A percentile compares a stretch with the other conserved stretches of the same genome.
phyloP scores from a whole-genome alignment of 495 filamentous ascomycete species.

The Acidomyces sp. region DNA sequence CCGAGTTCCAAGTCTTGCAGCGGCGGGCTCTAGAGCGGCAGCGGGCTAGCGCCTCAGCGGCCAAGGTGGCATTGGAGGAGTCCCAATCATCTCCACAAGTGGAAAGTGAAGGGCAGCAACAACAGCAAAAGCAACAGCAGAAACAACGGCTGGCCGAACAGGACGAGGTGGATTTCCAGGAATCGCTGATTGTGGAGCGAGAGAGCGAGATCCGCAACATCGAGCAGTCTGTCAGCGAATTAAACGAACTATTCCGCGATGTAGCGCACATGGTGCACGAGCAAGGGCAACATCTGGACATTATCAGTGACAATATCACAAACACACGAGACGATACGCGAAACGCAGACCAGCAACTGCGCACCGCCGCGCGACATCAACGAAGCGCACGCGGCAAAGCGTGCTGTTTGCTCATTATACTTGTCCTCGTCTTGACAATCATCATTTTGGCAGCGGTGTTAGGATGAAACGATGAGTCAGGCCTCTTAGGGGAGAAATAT shows the following conservation, averaged over 20 bases:
- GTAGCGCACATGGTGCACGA: conserved; percentile 91
- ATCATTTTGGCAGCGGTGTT: conserved; percentile 73
- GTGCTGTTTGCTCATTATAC: conserved; percentile 81
- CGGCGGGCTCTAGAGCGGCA: conserved; percentile 83
- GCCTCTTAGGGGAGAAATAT: too few relatives aligned
- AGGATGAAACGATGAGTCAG: conserved; percentile 38
- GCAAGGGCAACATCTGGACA: conserved; percentile 81
- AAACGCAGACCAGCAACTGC: conserved; percentile 73
- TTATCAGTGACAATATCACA: conserved; percentile 77
- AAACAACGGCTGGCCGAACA: conserved; percentile 74
- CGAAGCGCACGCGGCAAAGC: conserved; percentile 84
- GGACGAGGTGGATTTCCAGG: conserved; percentile 95
- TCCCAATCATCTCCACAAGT: too few relatives aligned
- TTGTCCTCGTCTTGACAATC: conserved; percentile 77
- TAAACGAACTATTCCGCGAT: conserved; percentile 94
- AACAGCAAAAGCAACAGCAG: conserved; percentile 59
- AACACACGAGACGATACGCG: conserved; percentile 63
- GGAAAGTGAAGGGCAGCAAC: conserved; percentile 20
- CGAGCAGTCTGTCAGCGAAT: conserved; percentile 84
- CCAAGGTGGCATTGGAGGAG: conserved; percentile 59
- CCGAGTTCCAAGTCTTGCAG: conserved; percentile 84
- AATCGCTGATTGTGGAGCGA: conserved; percentile 84
- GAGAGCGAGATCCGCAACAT: conserved; percentile 95
- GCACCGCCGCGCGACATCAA: conserved; percentile 75
- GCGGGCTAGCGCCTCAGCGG: conserved; percentile 68